Evolutionary conservation across 805 yeast genomes (phyloP).

Genomic region (Saccharomyces paradoxus): DNA sequence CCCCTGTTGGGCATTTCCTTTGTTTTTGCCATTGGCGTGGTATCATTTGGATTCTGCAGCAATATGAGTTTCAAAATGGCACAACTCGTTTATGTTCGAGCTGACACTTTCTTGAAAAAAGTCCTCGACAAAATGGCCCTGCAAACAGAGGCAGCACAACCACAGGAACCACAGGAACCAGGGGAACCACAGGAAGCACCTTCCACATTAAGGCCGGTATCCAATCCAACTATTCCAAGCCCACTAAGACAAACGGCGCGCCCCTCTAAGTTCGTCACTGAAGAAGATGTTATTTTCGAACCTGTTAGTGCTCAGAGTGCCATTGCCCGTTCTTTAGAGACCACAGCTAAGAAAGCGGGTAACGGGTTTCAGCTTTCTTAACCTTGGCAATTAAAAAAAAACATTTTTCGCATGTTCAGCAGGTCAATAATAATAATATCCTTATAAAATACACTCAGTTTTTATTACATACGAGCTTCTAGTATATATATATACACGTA

Average conservation of each 20-base stretch:
- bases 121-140: conserved; percentile 14
- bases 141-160: conserved; percentile 4
- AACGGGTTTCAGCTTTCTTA: neutral
- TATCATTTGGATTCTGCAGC: conserved; percentile 24
- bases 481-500: neutral
- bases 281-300: neutral
- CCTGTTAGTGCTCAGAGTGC: conserved; percentile 8
- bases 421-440: neutral
- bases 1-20: conserved; percentile 25
- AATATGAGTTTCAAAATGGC: conserved; percentile 23
- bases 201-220: neutral
- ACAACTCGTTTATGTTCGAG: conserved; percentile 17
- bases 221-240: neutral
- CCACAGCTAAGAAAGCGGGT: neutral
- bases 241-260: neutral
- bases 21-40: conserved; percentile 23
- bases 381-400: neutral
- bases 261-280: neutral
- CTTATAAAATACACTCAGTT: neutral
- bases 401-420: neutral
- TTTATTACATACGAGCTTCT: neutral
- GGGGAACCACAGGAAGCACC: neutral
- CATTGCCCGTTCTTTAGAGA: conserved; percentile 10
- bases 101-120: conserved; percentile 12
- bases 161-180: neutral